Evolutionary conservation across 257 asterid species (phyloP).

Genomic region (Cynanchum wilfordii): DNA sequence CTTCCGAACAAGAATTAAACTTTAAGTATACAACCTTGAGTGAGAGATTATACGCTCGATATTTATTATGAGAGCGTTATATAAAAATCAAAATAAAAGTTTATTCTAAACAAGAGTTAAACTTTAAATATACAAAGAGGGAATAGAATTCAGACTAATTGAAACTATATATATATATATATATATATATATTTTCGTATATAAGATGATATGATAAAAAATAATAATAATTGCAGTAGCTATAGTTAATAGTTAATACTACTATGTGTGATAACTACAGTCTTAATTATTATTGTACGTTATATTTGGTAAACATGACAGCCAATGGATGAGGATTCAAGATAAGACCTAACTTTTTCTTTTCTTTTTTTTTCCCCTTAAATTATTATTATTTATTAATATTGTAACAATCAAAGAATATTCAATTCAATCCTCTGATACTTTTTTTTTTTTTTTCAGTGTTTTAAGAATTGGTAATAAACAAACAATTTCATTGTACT

Average conservation of each 20-base stretch:
- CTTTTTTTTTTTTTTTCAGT: slow-evolving; percentile 22
- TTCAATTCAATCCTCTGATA: slow-evolving; percentile 31
- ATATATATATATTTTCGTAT: no score
- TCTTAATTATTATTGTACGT: slow-evolving; percentile 17
- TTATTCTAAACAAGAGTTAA: no score
- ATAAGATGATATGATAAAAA: no score
- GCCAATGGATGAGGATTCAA: slow-evolving; percentile 45
- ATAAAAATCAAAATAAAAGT: no score
- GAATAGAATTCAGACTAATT: no score
- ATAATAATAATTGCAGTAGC: background rate
- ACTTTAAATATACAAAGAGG: no score
- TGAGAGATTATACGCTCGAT: no score
- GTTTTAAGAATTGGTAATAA: slow-evolving; percentile 22
- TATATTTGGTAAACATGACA: slow-evolving; percentile 21
- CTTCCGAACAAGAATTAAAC: no score
- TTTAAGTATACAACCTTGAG: no score
- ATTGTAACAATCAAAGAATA: slow-evolving; percentile 29
- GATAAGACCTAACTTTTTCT: slow-evolving; percentile 60
- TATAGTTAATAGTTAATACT: background rate
- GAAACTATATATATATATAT: no score
- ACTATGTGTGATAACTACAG: background rate
- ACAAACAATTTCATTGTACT: slow-evolving; percentile 10
- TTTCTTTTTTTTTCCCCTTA: slow-evolving; percentile 8
- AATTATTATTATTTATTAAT: background rate
- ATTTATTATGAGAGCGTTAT: no score